These are phyloP conservation scores for Monilinia laxa DNA, from an alignment of 2,329 filamentous ascomycete species.

Conservation along the genomic window DNA sequence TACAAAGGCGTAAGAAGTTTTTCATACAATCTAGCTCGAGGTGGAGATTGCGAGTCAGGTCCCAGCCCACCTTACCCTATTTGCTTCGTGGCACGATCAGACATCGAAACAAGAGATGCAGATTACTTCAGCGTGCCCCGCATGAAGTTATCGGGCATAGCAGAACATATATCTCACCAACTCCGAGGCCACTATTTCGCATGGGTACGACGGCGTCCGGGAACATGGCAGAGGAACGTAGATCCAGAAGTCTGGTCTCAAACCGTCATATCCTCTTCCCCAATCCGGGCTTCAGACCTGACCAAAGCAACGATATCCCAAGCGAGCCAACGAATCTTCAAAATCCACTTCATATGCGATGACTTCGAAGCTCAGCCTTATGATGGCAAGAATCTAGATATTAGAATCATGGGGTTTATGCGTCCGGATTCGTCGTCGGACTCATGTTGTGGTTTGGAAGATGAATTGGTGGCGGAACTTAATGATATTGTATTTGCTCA, in stretches of 20 bases:
- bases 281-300: conserved; percentile 45
- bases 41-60: conserved; percentile 46
- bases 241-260: conserved; percentile 54
- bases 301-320: conserved; percentile 38
- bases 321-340: conserved; percentile 51
- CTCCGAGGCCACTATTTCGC: conserved; percentile 64
- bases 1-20: conserved; percentile 41
- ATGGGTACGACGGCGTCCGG: conserved; percentile 50
- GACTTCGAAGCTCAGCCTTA: conserved; percentile 46
- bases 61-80: conserved; percentile 55
- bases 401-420: conserved; percentile 62
- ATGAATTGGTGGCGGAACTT: conserved; percentile 43
- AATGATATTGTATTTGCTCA: conserved; percentile 44
- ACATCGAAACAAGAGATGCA: conserved; percentile 41
- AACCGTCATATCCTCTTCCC: conserved; percentile 56
- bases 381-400: conserved; percentile 47
- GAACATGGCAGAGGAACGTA: conserved; percentile 21
- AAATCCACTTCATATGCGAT: conserved; percentile 55
- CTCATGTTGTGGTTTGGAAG: conserved; percentile 44
- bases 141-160: conserved; percentile 53
- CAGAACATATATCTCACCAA: conserved; percentile 52
- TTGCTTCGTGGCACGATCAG: conserved; percentile 51
- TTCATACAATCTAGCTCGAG: conserved; percentile 43
- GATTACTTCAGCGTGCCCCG: conserved; percentile 51
- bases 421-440: conserved; percentile 45